These are phyloP conservation scores for Pseudogymnoascus sp. DNA, from an alignment of 2,329 filamentous ascomycete genomes.

Conservation along the genomic window DNA sequence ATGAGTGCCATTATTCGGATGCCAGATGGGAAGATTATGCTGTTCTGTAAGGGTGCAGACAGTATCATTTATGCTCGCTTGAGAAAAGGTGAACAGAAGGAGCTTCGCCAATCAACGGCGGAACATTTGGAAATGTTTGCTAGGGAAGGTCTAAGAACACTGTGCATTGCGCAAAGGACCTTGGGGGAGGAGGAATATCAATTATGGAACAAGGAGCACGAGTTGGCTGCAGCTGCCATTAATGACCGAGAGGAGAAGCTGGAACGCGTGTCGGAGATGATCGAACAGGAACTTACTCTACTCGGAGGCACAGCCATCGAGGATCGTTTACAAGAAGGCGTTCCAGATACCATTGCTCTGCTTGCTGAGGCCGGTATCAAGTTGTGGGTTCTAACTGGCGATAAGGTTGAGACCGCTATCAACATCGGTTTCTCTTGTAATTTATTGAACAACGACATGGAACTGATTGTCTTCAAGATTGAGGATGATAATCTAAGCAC, in stretches of 20 bases:
- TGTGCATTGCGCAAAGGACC: conserved; percentile 83
- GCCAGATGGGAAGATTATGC: conserved; percentile 79
- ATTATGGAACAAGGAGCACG: conserved; percentile 78
- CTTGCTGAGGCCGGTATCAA: conserved; percentile 93
- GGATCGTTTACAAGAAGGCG: conserved; percentile 91
- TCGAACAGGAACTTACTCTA: conserved; percentile 82
- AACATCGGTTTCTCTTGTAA: conserved; percentile 99
- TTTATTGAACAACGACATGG: conserved; percentile 94
- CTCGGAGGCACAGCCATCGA: conserved; percentile 95
- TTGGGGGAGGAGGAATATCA: conserved; percentile 77
- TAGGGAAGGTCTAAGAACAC: conserved; percentile 83
- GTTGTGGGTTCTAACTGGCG: conserved; percentile 94
- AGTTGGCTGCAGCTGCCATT: conserved; percentile 75
- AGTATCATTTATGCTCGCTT: conserved; percentile 94
- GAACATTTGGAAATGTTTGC: conserved; percentile 97
- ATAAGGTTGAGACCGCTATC: conserved; percentile 98
- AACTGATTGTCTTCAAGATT: conserved; percentile 82
- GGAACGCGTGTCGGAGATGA: conserved; percentile 79
- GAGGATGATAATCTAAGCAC: conserved; percentile 60
- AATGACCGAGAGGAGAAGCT: conserved; percentile 86
- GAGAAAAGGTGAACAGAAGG: conserved; percentile 74
- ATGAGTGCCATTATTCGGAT: conserved; percentile 97
- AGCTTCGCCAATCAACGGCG: conserved; percentile 75
- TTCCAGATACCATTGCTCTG: conserved; percentile 88
- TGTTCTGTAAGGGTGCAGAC: conserved; percentile 97